Evolutionary conservation across 2,329 filamentous ascomycete genomes (phyloP), one percentile per base, ranked within the genome.

Genomic region (Periconia digitata): DNA sequence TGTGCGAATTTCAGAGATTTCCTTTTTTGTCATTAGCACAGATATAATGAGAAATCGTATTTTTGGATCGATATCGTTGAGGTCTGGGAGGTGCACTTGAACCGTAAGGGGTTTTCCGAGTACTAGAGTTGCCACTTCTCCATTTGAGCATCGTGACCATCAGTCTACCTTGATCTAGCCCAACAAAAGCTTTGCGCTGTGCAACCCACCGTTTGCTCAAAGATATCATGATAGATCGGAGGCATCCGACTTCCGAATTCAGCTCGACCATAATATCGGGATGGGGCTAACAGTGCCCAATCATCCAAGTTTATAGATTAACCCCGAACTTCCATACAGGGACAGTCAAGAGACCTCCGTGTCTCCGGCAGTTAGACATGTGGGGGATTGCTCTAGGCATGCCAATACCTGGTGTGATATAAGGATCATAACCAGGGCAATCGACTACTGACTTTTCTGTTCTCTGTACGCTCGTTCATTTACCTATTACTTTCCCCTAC

Each of bases 261-360:
- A 53, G 50, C 44, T 49, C 42, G 40, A 35, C 21, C 45, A 53
- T 47, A 59, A 59, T 62, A 51, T 62, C 42, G 46, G 44, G 27
- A 18, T 53, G 49, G 46, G 56, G 46, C 54, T 53, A 38, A 23
- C 40, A 32, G 49, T 59, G 49, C 52, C 64, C 62, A 65, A 64
- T 64, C 50, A 51, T 55, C 49, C 58, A 49, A 56, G 49, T 44
- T 35, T 29, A 55, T 66, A 66, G 40, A 67, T 67, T 65, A 61
- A 62, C 49, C 47, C 53, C 55, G 62, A 60, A 62, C 60, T 49
- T 49, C 51, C 51, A 54, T 32, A 32, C 45, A 43, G 49, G 57
- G 50, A 51, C 46, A 52, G 46, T 55, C 51, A 63, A 55, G 55
- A 61, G 49, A 45, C 40, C 54, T 54, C 53, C 57, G 53, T 44